phyloP scores from a whole-genome alignment of 192 early-diverging fungal genomes.

The Entomortierella beljakovae region DNA sequence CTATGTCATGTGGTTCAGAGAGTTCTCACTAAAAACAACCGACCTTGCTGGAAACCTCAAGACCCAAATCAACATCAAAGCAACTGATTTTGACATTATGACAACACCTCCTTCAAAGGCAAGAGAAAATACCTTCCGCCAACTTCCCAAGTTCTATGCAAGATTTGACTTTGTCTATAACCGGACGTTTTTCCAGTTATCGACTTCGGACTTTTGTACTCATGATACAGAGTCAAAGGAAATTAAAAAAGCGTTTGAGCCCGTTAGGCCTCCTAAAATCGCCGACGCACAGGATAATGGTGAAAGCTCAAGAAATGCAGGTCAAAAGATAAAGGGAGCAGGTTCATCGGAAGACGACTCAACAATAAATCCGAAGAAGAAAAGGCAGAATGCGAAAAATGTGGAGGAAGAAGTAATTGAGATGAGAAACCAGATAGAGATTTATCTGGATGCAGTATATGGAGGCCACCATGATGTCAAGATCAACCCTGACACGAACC shows the following conservation, averaged over 20 bases:
- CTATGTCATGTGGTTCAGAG: neutral
- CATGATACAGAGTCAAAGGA: neutral
- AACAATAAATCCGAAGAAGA: too few relatives aligned
- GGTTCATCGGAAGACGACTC: too few relatives aligned
- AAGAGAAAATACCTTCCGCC: neutral
- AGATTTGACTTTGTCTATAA: slow-evolving; percentile 2
- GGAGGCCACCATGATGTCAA: neutral
- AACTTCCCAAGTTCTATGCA: neutral
- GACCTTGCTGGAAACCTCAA: neutral
- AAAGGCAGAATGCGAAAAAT: too few relatives aligned
- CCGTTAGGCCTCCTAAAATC: neutral
- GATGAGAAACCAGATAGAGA: slow-evolving; percentile 1
- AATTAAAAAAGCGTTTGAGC: neutral
- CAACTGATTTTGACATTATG: neutral
- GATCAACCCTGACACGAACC: neutral
- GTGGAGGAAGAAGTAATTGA: neutral
- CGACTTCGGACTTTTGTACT: neutral
- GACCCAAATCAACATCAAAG: neutral
- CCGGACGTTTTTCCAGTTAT: neutral
- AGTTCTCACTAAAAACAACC: neutral
- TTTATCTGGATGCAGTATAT: neutral
- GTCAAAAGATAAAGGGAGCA: too few relatives aligned
- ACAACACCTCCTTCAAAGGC: neutral
- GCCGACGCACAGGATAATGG: neutral
- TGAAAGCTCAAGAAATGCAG: neutral